Conservation (phyloP, 208 protist species). For the Porcisia hertigi region DNA sequence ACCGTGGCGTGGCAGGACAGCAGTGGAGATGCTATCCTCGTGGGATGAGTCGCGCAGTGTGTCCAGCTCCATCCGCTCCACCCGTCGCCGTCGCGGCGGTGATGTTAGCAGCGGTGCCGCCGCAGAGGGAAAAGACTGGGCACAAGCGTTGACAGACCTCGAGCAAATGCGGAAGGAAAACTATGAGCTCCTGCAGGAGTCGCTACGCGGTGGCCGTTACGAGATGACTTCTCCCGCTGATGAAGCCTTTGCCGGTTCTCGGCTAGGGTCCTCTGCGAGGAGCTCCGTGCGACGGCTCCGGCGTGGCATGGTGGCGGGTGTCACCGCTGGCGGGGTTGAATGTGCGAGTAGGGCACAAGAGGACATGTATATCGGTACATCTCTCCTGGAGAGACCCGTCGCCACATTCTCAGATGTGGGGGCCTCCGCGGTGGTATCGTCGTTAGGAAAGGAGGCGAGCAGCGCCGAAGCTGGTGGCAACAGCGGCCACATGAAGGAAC, state of each 20-base stretch:
- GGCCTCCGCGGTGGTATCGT: constrained; percentile 4
- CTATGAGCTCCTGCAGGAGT: constrained; percentile 48
- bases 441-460: background rate
- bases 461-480: background rate
- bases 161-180: constrained; percentile 80
- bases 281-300: constrained; percentile 22
- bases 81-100: constrained; percentile 37
- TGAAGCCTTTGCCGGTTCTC: constrained; percentile 8
- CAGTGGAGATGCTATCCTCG: background rate
- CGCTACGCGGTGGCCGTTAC: constrained; percentile 16
- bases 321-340: background rate
- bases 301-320: constrained; percentile 3
- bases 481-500: background rate
- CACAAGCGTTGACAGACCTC: constrained; percentile 47
- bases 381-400: background rate
- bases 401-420: background rate
- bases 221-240: constrained; percentile 4
- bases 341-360: background rate
- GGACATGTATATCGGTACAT: background rate
- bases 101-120: constrained; percentile 13
- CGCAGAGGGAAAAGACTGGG: constrained; percentile 34
- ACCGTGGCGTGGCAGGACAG: background rate
- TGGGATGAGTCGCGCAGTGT: constrained; percentile 34
- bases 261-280: constrained; percentile 9
- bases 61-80: constrained; percentile 35